Percentiles rank a stretch among this genome's conserved stretches.
phyloP scores from a whole-genome alignment of 352 stramenopile genomes.

The Phytophthora sp. region DNA sequence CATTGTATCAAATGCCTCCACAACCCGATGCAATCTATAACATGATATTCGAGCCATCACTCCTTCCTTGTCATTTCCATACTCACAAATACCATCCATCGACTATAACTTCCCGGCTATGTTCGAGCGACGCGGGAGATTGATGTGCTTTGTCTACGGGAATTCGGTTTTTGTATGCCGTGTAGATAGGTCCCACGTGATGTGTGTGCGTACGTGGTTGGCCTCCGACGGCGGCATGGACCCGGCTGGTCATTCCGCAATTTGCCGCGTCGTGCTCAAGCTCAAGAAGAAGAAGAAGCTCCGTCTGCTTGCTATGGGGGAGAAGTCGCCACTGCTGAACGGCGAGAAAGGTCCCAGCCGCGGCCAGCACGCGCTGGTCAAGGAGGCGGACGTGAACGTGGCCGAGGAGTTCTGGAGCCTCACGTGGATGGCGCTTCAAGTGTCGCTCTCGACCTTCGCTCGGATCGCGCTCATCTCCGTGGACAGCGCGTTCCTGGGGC shows the following conservation, averaged over 20 bases:
- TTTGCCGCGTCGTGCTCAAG: conserved; percentile 12
- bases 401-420: conserved; percentile 66
- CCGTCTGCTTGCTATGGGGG: conserved; percentile 16
- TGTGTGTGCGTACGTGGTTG: conserved; percentile 6
- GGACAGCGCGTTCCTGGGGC: conserved; percentile 80
- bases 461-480: conserved; percentile 80
- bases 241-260: conserved; percentile 18
- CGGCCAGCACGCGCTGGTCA: background rate
- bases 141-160: conserved; percentile 2
- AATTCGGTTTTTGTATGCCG: background rate
- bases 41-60: too few relatives aligned
- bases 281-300: background rate
- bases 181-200: background rate
- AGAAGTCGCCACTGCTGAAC: conserved; percentile 26
- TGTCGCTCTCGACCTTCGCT: conserved; percentile 79
- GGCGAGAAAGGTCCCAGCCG: background rate
- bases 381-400: conserved; percentile 61
- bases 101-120: background rate
- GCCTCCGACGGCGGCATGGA: too few relatives aligned
- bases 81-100: background rate
- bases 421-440: conserved; percentile 80
- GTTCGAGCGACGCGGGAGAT: background rate
- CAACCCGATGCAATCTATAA: too few relatives aligned
- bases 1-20: too few relatives aligned
- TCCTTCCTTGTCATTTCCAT: too few relatives aligned